Base-by-base conservation (phyloP, 768 basidiomycete genomes). In the Obba rivulosa region DNA sequence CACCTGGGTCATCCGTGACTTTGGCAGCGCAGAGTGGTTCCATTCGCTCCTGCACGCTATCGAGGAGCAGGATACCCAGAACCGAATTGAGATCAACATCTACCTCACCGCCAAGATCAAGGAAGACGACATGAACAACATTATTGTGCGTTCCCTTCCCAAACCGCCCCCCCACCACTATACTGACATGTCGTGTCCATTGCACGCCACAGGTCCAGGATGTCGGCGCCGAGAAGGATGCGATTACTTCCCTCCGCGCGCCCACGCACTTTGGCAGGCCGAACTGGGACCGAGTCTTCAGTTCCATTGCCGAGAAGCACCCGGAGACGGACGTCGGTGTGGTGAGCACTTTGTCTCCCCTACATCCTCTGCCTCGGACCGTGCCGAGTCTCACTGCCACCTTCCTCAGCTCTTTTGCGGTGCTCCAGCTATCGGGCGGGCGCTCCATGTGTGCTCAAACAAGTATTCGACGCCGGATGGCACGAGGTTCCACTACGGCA, bases 1-100 rank as follows among this genome's bases (percentile, higher is more conserved):
- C 64, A 89, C 88, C 14, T 94, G 92, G 92, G 91, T 94, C 60
- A 95, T 95, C 63, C 86, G 90, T 57, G 92, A 94, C 66, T 92
- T 91, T 60, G 88, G 86, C 53, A 78, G 78, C 34, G 88, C 89
- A 4, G 89, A 91, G 63, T 92, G 89, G 89, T 95, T 96, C 81
- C 91, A 94, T 68, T 90, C 88, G 7, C 80, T 97, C 24, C 73
- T 97, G 51, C 82, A 89, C 57, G 93, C 94, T 18, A 88, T 95
- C 55, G 93, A 96, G 65, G 91, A 91, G 55, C 91, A 96, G 63
- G 94, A 97, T 61, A 77, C 77, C 9, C 80, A 81, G 64, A 83
- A 86, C 63, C 69, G 81, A 53, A 94, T 94, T 53, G 93, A 96
- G 72, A 94, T 95, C 62, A 92, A 85, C 69, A 94, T 92, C 57